These are phyloP conservation scores for Curvularia eragrostidis DNA, from an alignment of 2,329 filamentous ascomycete genomes.

Conservation along the genomic window DNA sequence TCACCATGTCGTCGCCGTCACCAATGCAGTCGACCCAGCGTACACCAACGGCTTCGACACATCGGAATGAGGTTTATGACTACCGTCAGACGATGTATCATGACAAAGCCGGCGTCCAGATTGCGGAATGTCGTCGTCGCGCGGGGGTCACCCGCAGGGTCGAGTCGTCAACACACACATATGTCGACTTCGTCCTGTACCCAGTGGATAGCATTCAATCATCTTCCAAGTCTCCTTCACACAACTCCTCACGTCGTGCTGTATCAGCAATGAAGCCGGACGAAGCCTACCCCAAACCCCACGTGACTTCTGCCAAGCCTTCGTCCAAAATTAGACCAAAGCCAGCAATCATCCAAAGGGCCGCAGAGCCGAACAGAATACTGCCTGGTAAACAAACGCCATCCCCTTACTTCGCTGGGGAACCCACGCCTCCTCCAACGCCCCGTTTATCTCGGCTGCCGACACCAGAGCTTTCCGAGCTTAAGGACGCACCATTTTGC, in stretches of 20 bases:
- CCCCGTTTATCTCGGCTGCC: slow-evolving; percentile 40
- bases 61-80: background rate
- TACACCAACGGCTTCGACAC: background rate
- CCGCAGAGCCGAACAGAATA: background rate
- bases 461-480: slow-evolving; percentile 43
- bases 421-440: slow-evolving; percentile 39
- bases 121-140: slow-evolving; percentile 37
- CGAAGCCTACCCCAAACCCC: slow-evolving; percentile 1
- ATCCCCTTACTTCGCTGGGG: background rate
- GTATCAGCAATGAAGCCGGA: background rate
- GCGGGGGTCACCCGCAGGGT: slow-evolving; percentile 12
- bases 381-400: background rate
- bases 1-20: slow-evolving; percentile 35
- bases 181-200: slow-evolving; percentile 13
- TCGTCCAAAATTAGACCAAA: slow-evolving; percentile 19
- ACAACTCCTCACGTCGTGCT: background rate
- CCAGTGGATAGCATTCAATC: background rate
- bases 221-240: background rate
- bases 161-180: slow-evolving; percentile 5
- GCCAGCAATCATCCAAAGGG: slow-evolving; percentile 25
- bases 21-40: slow-evolving; percentile 4
- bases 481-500: slow-evolving; percentile 42
- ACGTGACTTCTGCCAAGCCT: slow-evolving; percentile 22
- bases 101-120: slow-evolving; percentile 30
- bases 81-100: slow-evolving; percentile 38